Evolutionary conservation across 148 eudicot species (phyloP), one percentile per base, ranked within the genome.

Genomic region (Fagopyrum esculentum): DNA sequence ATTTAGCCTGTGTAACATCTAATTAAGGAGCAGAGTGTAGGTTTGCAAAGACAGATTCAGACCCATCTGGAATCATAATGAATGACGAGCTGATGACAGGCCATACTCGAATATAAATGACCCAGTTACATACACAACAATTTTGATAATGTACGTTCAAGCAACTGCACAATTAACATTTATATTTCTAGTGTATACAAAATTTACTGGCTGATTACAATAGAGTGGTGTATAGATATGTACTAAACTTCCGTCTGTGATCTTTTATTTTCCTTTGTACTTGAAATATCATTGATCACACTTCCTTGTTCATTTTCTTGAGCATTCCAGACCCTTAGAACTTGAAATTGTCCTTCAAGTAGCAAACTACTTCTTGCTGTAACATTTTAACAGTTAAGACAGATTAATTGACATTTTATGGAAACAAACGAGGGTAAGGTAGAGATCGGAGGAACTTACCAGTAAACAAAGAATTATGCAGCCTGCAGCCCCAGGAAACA

Each of bases 361-460:
- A 92, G 78, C 80, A 75, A 12, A 95, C 96, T 40, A 92, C 80
- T 85, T 95, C 97, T 92, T 95, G 99, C 99, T 95, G 97, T 88
- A 88, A 78, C 40, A 79, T 43, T n/a, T 70, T 13, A 79, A 69
- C 13, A 74, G n/a, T 3, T 5, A 43, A 51, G 73, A 15, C 35
- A 72, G 47, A 77, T 45, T n/a, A 75, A 66, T 75, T 10, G 22
- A 47, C 49, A 17, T 26, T 52, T 52, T 10, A 12, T 7, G 9
- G 7, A 43, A 29, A 26, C 63, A 73, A 43, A 29, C 17, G 0
- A 74, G 45, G 22, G 6, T 7, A 40, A 13, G 8, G 19, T 44
- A 13, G n/a, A 19, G 1, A 45, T 3, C n/a, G 2, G 10, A 64
- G 12, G 71, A 72, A 84, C 96, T 92, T 88, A 95, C 99, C 49